Percentiles rank a stretch among this genome's conserved stretches.
Evolutionary conservation across 192 early-diverging fungal genomes (phyloP).

Genomic region (Piromyces sp.): DNA sequence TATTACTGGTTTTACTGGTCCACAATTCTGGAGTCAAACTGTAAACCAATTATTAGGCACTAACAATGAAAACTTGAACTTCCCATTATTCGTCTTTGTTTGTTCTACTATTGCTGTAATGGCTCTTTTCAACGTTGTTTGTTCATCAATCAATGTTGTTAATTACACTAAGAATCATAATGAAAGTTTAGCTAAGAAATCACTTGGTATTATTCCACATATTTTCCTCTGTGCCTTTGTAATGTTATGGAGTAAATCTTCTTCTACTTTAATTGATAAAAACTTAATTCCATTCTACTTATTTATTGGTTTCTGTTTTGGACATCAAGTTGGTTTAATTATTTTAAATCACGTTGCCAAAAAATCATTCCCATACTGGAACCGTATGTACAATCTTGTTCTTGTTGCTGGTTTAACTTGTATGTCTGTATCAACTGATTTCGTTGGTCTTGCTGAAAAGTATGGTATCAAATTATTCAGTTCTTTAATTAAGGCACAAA

Average conservation of each 20-base stretch:
- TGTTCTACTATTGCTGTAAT: neutral
- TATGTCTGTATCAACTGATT: neutral
- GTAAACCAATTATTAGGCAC: neutral
- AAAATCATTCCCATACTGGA: neutral
- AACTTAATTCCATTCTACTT: neutral
- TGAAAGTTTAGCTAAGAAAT: neutral
- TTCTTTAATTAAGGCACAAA: neutral
- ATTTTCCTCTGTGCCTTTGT: neutral
- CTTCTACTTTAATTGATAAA: neutral
- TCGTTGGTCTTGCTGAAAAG: neutral
- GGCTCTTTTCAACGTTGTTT: neutral
- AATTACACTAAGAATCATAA: neutral
- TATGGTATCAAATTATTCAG: neutral
- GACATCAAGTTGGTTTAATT: neutral
- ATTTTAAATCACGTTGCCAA: neutral
- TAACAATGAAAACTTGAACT: neutral
- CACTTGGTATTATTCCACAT: neutral
- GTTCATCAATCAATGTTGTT: neutral
- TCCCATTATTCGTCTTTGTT: neutral
- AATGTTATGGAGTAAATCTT: neutral
- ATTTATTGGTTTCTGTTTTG: neutral
- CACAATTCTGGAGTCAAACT: neutral
- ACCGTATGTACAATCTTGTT: neutral
- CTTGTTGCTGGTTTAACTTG: neutral
- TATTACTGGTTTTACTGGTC: constrained; percentile 33